These are phyloP conservation scores for Pseudotsuga menziesii DNA, from an alignment of 75 land plant genomes.

Conservation along the genomic window DNA sequence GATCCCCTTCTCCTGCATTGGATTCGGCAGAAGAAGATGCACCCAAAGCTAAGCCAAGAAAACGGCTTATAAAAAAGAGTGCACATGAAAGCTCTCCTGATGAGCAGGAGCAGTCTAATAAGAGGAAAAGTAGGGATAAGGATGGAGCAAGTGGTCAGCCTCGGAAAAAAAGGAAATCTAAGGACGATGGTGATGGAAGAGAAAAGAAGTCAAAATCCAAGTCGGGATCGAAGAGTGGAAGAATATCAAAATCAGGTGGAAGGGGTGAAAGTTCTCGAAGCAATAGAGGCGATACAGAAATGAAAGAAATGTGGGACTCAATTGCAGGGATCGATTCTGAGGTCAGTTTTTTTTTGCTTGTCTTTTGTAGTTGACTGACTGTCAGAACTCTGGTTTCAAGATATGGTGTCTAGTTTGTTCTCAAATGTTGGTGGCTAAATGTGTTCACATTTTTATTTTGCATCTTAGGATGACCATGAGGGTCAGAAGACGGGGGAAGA, in stretches of 20 bases:
- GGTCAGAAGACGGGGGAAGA: constrained; percentile 70
- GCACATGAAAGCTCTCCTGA: constrained; percentile 10
- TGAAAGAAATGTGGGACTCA: constrained; percentile 48
- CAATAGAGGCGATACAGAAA: constrained; percentile 18
- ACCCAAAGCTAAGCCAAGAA: constrained; percentile 45
- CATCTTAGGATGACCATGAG: constrained; percentile 84
- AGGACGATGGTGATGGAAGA: constrained; percentile 16
- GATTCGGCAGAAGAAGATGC: constrained; percentile 12
- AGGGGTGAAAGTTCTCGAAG: constrained; percentile 20
- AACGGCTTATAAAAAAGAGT: constrained; percentile 68
- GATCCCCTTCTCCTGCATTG: constrained; percentile 59
- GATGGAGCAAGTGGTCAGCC: constrained; percentile 9
- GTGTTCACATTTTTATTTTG: constrained; percentile 1
- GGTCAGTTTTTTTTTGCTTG: constrained; percentile 27
- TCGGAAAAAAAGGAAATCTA: constrained; percentile 23
- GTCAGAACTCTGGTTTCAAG: neutral
- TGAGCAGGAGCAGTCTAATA: constrained; percentile 6
- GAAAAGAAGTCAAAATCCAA: constrained; percentile 43
- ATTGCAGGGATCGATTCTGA: constrained; percentile 86
- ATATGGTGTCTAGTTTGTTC: neutral
- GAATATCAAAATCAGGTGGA: constrained; percentile 4
- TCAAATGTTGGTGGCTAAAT: neutral
- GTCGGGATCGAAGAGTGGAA: constrained; percentile 19
- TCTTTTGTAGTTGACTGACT: neutral
- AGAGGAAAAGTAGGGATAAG: constrained; percentile 11